Evolutionary conservation across 2,329 filamentous ascomycete species (phyloP).

Genomic region (Fusarium sp.): DNA sequence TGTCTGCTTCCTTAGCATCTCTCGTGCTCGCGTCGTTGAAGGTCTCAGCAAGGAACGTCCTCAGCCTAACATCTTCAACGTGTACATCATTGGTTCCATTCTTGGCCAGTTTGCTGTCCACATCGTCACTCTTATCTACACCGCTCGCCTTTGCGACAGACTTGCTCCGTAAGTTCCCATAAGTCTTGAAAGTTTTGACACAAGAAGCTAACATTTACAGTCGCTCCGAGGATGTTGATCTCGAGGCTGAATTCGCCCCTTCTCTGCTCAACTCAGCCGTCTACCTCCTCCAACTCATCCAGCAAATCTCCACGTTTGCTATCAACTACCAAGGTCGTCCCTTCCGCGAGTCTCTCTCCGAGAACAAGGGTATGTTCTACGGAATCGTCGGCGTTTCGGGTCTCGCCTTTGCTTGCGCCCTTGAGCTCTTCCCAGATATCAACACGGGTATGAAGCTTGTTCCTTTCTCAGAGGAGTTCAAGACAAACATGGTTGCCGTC

Average conservation of each 20-base stretch:
- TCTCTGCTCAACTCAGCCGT: constrained; percentile 96
- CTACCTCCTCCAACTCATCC: constrained; percentile 96
- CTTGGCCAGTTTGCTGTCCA: constrained; percentile 97
- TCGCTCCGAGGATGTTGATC: constrained; percentile 74
- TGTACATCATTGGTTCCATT: constrained; percentile 98
- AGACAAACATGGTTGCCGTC: constrained; percentile 80
- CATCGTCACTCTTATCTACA: constrained; percentile 92
- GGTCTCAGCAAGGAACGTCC: constrained; percentile 95
- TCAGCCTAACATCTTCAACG: constrained; percentile 98
- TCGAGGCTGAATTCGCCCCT: constrained; percentile 93
- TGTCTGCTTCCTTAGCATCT: constrained; percentile 98
- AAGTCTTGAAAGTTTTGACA: accelerated
- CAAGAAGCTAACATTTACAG: constrained; percentile 50
- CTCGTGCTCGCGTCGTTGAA: constrained; percentile 95
- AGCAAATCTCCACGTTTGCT: constrained; percentile 98
- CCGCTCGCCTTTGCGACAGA: constrained; percentile 86
- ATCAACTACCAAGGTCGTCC: constrained; percentile 99
- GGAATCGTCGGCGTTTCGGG: constrained; percentile 89
- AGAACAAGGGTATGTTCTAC: constrained; percentile 99
- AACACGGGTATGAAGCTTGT: constrained; percentile 94
- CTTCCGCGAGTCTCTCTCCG: constrained; percentile 94
- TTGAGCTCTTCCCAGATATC: constrained; percentile 94
- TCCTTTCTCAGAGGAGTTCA: constrained; percentile 89
- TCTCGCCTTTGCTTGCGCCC: constrained; percentile 93
- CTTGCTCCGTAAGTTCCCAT: constrained; percentile 80